phyloP scores from a whole-genome alignment of 2,329 filamentous ascomycete species.

The Coniochaeta prunicola region DNA sequence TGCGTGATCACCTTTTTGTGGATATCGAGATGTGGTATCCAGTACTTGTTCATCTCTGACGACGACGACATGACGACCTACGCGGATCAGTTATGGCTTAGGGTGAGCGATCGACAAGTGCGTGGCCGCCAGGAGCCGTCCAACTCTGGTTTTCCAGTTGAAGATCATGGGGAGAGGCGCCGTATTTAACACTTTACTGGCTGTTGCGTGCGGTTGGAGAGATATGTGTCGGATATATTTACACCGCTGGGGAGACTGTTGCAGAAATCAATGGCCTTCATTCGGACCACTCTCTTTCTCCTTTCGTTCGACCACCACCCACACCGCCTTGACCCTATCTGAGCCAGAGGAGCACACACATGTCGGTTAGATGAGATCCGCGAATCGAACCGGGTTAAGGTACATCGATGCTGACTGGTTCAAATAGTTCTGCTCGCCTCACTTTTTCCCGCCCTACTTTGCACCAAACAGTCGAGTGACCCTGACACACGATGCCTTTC shows the following conservation, averaged over 20 bases:
- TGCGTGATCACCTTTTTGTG: constrained; percentile 53
- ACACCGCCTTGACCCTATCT: constrained; percentile 1
- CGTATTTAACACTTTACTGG: not conserved
- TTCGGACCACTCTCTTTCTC: not conserved
- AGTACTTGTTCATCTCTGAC: constrained; percentile 48
- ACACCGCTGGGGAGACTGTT: not conserved
- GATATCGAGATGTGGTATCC: constrained; percentile 53
- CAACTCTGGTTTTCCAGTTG: constrained; percentile 1
- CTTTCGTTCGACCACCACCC: not conserved
- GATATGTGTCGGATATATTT: not conserved
- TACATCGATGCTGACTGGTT: constrained; percentile 9
- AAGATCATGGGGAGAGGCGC: not conserved
- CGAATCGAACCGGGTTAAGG: not conserved
- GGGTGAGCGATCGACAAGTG: not conserved
- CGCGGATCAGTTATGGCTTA: not conserved
- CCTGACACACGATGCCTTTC: constrained; percentile 1
- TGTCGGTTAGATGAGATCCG: not conserved
- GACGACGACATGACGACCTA: constrained; percentile 23
- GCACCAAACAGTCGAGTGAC: not conserved
- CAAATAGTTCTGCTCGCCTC: constrained; percentile 14
- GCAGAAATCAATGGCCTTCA: not conserved
- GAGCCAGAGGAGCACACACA: not conserved
- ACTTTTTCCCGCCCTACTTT: constrained; percentile 8
- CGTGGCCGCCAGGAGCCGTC: too few species aligned
- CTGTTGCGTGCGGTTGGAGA: not conserved